Base-by-base conservation (phyloP, 1,284 basidiomycete genomes). In the Athelia sp. region DNA sequence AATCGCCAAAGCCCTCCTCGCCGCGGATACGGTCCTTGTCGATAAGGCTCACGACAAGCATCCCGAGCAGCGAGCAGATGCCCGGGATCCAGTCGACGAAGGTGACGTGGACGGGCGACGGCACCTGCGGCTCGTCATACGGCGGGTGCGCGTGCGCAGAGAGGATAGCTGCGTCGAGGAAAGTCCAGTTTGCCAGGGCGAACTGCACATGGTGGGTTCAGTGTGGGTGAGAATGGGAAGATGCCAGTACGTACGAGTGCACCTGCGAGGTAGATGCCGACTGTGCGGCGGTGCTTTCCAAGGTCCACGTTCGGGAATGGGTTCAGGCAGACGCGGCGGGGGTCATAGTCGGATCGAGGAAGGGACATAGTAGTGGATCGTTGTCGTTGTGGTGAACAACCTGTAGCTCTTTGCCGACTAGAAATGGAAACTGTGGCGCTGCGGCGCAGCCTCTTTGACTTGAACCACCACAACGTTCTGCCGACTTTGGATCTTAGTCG, bases 11-110 rank as follows among this genome's bases (percentile, higher is more conserved):
- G 2, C 78, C 82, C 54, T 90, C 92, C 10, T 94, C 89, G 0
- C 88, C 87, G 21, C 84, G 75, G 49, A 98, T 78, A 42, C 93
- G 81, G 59, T 93, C 87, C 75, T 98, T 98, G 74, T 99, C 94
- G 60, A 98, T 93, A 50, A 98, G 67, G 65, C 95, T 94, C 67
- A 97, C 86, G 63, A 98, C 78, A 53, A 98, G 72, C 79, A 96
- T 95, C 26, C 96, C 96, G 13, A 98, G 70, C 14, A 96, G 82
- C n/a, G 91, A 93, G 69, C 87, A 93, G 56, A 98, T 82, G 21
- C 94, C 96, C 0, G 95, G 93, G 14, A 97, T 74, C 96, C 96
- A 98, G 75, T 98, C 95, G 51, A 91, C 84, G 65, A 96, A 95
- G 17, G 79, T 73, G 65, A 98, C 89, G 64, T 93, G 90, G 4